phyloP scores from a whole-genome alignment of 2,329 filamentous ascomycete genomes.

The Fusarium nanum region DNA sequence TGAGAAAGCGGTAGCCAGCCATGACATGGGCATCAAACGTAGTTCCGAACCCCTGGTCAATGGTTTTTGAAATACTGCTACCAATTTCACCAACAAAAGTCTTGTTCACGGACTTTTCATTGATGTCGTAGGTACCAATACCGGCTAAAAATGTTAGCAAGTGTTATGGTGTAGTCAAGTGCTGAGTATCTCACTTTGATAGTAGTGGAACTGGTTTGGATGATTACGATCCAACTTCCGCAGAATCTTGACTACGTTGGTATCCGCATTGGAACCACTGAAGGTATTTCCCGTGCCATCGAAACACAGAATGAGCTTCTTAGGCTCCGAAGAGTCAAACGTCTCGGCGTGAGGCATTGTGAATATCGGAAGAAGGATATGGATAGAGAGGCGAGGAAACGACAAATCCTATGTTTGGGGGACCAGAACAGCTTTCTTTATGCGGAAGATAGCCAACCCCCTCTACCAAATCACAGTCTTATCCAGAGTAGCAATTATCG shows the following conservation, averaged over 20 bases:
- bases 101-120: constrained; percentile 57
- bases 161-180: fast-evolving
- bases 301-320: constrained; percentile 61
- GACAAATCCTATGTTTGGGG: not conserved
- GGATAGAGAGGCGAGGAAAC: not conserved
- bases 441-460: constrained; percentile 2
- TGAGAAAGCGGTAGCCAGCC: constrained; percentile 64
- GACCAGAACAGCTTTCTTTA: constrained; percentile 25
- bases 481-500: not conserved
- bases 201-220: constrained; percentile 61
- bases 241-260: constrained; percentile 65
- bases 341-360: constrained; percentile 36
- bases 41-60: constrained; percentile 58
- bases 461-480: not conserved
- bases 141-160: constrained; percentile 48
- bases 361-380: not conserved
- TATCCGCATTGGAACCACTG: constrained; percentile 60
- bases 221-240: constrained; percentile 59
- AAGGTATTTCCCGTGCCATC: constrained; percentile 62
- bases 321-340: constrained; percentile 40
- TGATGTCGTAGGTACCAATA: constrained; percentile 62
- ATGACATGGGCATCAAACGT: constrained; percentile 65
- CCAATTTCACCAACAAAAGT: constrained; percentile 49
- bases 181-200: constrained; percentile 54
- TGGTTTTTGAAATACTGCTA: constrained; percentile 53